Conservation (phyloP, 768 basidiomycete species). For the Phlebiopsis gigantea region DNA sequence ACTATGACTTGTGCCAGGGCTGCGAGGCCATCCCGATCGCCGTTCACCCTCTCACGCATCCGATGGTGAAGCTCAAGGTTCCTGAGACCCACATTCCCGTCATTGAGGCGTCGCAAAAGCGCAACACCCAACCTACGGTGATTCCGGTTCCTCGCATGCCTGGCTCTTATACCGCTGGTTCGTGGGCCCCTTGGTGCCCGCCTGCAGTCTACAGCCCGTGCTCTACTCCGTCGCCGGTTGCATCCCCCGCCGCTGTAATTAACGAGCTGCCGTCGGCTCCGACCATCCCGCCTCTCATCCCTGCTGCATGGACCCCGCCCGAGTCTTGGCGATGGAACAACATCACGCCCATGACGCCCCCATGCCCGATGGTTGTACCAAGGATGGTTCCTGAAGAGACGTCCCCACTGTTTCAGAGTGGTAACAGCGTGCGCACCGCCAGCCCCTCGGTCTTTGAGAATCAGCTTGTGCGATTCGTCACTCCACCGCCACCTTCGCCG, state of each 20-base stretch:
- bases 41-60: slow-evolving; percentile 67
- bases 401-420: neutral
- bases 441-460: neutral
- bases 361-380: slow-evolving; percentile 9
- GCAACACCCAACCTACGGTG: no score
- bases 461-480: neutral
- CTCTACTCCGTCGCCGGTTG: neutral
- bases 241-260: neutral
- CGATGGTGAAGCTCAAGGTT: slow-evolving; percentile 68
- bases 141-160: no score
- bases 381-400: neutral
- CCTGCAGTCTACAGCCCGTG: neutral
- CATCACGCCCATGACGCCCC: slow-evolving; percentile 1
- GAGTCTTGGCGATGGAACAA: slow-evolving; percentile 10
- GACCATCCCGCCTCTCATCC: slow-evolving; percentile 10
- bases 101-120: neutral
- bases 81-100: slow-evolving; percentile 41
- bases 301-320: slow-evolving; percentile 12
- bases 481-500: neutral
- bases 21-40: slow-evolving; percentile 81
- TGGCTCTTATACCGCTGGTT: no score
- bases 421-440: neutral
- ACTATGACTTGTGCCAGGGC: slow-evolving; percentile 73
- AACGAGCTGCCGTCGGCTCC: neutral
- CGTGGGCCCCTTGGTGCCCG: neutral